Base-by-base conservation (phyloP, 345 rosid species). In the Ceriops decandra region DNA sequence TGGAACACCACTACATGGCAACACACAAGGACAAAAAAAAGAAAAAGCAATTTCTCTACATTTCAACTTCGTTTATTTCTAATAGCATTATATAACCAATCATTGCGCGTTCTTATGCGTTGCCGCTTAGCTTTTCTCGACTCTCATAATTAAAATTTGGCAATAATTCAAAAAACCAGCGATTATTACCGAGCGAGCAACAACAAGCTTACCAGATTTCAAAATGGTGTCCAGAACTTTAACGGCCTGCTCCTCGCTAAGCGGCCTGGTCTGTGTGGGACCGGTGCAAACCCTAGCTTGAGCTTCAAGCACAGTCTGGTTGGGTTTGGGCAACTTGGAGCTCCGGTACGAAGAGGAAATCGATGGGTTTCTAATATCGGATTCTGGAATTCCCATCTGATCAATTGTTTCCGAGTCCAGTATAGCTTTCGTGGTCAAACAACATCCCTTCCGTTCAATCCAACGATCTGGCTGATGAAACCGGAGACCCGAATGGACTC, bases 241-340 rank as follows among this genome's bases (percentile, higher is more conserved):
- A 38, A 84, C 81, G 42, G 96, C 95, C 61, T 91, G 97, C 6
- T 88, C 88, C 70, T 88, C 93, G 26, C 46, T 81, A 2, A 93
- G 86, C 27, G 96, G 93, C 66, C 64, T 85, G 70, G 97, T 93
- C 82, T 88, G 97, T 4, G 90, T 86, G 19, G 97, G 98, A 16
- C 98, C 98, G 0, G 97, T 93, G 71, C 97, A 93, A 82, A 93
- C 95, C 91, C 88, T 91, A 79, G 92, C 86, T 76, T 91, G 98
- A 56, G 98, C 98, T 19, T 93, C 98, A 28, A 87, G 88, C 72
- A 93, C 91, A 13, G 89, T 85, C 85, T 74, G 89, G 67, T 93
- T 93, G 1, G 97, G 95, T 79, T 84, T 91, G 30, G 82, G 85
- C 35, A 88, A 78, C 74, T 57, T 71, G 27, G 85, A 79, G 79